These are phyloP conservation scores for Apostasia shenzhenica DNA, from an alignment of 106 monocot genomes.

Conservation along the genomic window DNA sequence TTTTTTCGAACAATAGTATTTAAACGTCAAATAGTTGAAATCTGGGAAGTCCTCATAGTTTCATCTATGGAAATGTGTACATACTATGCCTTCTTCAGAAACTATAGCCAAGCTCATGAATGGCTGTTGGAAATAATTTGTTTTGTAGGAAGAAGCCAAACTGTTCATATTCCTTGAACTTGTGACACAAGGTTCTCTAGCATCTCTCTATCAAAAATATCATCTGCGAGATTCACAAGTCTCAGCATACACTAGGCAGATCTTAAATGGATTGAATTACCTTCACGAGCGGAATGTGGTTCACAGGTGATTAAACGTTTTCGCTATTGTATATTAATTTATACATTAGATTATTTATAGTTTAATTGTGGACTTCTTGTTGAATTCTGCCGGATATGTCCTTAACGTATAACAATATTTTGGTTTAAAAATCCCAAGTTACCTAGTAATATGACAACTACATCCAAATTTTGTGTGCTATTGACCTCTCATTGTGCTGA, in stretches of 20 bases:
- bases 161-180: slow-evolving; percentile 78
- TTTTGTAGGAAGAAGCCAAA: slow-evolving; percentile 58
- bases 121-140: neutral
- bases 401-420: neutral
- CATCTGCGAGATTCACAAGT: slow-evolving; percentile 69
- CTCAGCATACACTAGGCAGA: slow-evolving; percentile 77
- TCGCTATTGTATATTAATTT: neutral
- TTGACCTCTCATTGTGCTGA: too few species aligned
- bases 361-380: neutral
- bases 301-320: slow-evolving; percentile 49
- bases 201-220: slow-evolving; percentile 66
- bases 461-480: neutral
- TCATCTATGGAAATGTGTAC: too few species aligned
- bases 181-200: slow-evolving; percentile 74
- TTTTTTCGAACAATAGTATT: neutral
- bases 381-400: too few species aligned
- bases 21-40: too few species aligned
- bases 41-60: too few species aligned
- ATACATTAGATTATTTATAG: neutral
- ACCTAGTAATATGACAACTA: neutral
- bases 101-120: too few species aligned
- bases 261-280: slow-evolving; percentile 65
- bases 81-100: neutral
- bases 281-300: slow-evolving; percentile 67
- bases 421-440: neutral